These are phyloP conservation scores for Cytospora chrysosperma DNA, from an alignment of 2,329 filamentous ascomycete species.

Conservation along the genomic window DNA sequence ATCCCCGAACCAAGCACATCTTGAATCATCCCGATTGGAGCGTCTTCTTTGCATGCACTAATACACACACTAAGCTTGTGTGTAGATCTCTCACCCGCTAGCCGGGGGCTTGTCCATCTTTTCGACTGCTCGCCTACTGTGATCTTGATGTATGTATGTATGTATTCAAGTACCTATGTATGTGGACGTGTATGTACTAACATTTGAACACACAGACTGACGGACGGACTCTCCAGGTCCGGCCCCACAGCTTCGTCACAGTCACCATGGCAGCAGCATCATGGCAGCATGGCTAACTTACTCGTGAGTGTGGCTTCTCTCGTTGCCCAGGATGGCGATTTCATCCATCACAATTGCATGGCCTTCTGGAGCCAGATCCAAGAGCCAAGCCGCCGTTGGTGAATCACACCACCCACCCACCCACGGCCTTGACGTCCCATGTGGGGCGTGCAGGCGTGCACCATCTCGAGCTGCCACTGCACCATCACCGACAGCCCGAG, in stretches of 20 bases:
- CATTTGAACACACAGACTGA: too few relatives aligned
- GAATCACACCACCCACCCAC: too few relatives aligned
- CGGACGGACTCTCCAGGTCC: background rate
- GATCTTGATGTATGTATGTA: too few relatives aligned
- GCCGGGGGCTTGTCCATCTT: background rate
- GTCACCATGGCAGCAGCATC: too few relatives aligned
- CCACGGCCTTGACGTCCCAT: background rate
- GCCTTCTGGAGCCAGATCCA: background rate
- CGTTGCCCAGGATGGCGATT: background rate
- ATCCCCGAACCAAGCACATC: constrained; percentile 2
- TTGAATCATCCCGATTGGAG: constrained; percentile 1
- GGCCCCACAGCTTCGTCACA: background rate
- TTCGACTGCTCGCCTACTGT: background rate
- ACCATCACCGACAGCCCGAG: background rate
- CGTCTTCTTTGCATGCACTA: background rate
- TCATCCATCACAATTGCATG: background rate
- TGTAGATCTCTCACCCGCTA: background rate
- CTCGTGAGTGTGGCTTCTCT: too few relatives aligned
- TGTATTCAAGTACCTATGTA: too few relatives aligned
- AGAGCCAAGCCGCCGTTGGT: background rate
- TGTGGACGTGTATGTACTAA: too few relatives aligned
- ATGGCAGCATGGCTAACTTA: too few relatives aligned
- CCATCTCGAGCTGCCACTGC: background rate
- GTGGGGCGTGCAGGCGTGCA: background rate
- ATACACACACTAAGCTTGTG: too few relatives aligned